Percentiles rank a stretch among this genome's conserved stretches.
Evolutionary conservation across 2,329 filamentous ascomycete species (phyloP).

Genomic region (Fusarium zealandicum): DNA sequence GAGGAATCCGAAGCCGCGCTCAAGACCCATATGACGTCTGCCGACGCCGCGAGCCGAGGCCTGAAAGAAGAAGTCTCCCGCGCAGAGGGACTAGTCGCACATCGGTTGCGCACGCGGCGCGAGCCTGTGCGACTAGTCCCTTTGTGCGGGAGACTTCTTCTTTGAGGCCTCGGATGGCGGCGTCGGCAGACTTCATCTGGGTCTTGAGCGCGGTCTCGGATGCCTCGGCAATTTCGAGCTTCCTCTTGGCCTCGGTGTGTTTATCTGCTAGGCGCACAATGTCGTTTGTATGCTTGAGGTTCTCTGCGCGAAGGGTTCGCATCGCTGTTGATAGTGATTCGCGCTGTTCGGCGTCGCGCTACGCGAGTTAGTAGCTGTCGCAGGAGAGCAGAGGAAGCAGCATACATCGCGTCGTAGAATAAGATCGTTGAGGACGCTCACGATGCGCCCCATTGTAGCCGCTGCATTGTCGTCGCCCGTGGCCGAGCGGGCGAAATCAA

Average conservation of each 20-base stretch:
- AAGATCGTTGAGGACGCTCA: conserved; percentile 92
- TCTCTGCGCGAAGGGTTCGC: conserved; percentile 76
- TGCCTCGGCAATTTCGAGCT: conserved; percentile 67
- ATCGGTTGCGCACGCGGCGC: conserved; percentile 87
- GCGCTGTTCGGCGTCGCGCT: conserved; percentile 90
- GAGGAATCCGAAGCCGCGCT: conserved; percentile 76
- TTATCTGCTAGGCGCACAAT: conserved; percentile 66
- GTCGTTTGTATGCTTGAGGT: conserved; percentile 75
- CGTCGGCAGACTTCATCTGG: conserved; percentile 77
- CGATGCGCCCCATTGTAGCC: conserved; percentile 82
- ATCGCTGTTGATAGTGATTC: conserved; percentile 83
- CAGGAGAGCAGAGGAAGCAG: not conserved
- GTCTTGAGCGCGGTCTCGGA: conserved; percentile 74
- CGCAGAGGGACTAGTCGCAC: conserved; percentile 81
- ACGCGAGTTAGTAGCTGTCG: conserved; percentile 30
- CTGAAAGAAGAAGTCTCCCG: conserved; percentile 84
- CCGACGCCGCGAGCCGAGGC: conserved; percentile 76
- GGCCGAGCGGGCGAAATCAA: conserved; percentile 83
- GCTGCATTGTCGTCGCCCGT: conserved; percentile 61
- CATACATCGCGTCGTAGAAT: conserved; percentile 86
- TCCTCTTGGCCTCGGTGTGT: conserved; percentile 61
- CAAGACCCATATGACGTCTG: conserved; percentile 72
- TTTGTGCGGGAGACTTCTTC: conserved; percentile 85
- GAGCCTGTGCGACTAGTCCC: conserved; percentile 79
- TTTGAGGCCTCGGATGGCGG: conserved; percentile 76